These are phyloP conservation scores for Staphylotrichum longicolle DNA, from an alignment of 495 filamentous ascomycete genomes.

Conservation along the genomic window DNA sequence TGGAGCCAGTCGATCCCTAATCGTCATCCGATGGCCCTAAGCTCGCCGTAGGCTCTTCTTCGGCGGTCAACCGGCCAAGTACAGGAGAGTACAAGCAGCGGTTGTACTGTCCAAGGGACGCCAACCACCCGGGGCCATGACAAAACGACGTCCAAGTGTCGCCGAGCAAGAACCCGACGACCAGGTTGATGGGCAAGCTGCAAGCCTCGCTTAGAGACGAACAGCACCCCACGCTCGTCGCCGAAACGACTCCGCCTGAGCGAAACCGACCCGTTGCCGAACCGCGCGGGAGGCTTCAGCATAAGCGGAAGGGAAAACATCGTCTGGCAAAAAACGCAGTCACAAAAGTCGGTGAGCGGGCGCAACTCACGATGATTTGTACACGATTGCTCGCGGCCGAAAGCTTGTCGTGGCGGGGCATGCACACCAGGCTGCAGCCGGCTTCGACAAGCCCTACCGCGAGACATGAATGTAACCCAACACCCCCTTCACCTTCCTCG, in stretches of 20 bases:
- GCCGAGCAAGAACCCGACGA: neutral
- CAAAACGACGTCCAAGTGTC: neutral
- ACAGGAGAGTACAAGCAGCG: neutral
- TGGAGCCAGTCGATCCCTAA: neutral
- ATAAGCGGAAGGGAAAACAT: neutral
- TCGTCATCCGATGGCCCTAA: neutral
- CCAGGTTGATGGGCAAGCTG: neutral
- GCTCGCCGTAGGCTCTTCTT: neutral
- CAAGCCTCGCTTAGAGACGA: neutral
- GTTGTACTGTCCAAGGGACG: too few relatives aligned
- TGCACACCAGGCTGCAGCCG: neutral
- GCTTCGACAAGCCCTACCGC: conserved; percentile 20
- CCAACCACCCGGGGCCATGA: too few relatives aligned
- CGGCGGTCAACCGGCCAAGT: neutral
- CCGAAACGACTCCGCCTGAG: neutral
- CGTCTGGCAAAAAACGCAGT: conserved; percentile 18
- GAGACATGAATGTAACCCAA: conserved; percentile 15
- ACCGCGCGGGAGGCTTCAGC: neutral
- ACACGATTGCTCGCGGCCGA: conserved; percentile 7
- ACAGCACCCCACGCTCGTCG: neutral
- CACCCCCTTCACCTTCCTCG: conserved; percentile 7
- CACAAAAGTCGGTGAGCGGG: conserved; percentile 28
- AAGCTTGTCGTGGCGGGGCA: neutral
- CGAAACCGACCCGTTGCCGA: neutral
- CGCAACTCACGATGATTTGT: conserved; percentile 19